These are phyloP conservation scores for Fusarium anthophilum DNA, from an alignment of 2,329 filamentous ascomycete species.

Conservation along the genomic window DNA sequence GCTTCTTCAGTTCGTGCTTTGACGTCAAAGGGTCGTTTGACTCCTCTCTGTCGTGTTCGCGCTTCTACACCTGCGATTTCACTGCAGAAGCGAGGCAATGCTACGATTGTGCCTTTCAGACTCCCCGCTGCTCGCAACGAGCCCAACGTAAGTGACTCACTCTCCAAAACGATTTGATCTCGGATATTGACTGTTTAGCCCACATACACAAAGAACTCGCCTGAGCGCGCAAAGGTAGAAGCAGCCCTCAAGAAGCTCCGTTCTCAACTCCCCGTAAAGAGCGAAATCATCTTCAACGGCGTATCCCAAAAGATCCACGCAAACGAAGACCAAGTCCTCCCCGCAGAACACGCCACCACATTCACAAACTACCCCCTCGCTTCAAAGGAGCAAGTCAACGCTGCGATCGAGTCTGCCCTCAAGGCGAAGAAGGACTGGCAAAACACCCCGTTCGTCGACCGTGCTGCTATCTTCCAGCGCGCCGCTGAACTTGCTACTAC, in stretches of 20 bases:
- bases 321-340: slow-evolving; percentile 46
- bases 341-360: slow-evolving; percentile 46
- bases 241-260: slow-evolving; percentile 44
- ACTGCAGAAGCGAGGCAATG: slow-evolving; percentile 37
- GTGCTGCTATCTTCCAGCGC: slow-evolving; percentile 93
- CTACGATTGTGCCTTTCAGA: slow-evolving; percentile 44
- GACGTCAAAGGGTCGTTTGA: slow-evolving; percentile 33
- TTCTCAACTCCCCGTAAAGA: slow-evolving; percentile 45
- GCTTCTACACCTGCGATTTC: slow-evolving; percentile 13
- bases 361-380: slow-evolving; percentile 50
- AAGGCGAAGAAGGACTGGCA: slow-evolving; percentile 86
- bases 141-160: slow-evolving; percentile 39
- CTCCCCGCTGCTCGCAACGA: slow-evolving; percentile 47
- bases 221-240: slow-evolving; percentile 45
- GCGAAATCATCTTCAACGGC: slow-evolving; percentile 47
- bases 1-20: slow-evolving; percentile 32
- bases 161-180: rapidly evolving
- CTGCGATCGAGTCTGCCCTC: slow-evolving; percentile 84
- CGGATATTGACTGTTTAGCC: slow-evolving; percentile 31
- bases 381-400: slow-evolving; percentile 44
- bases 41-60: slow-evolving; percentile 25
- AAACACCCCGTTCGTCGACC: slow-evolving; percentile 84
- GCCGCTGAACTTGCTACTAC: slow-evolving; percentile 87
- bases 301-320: slow-evolving; percentile 40
- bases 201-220: slow-evolving; percentile 43